Base-by-base conservation (phyloP, 2,329 filamentous ascomycete genomes). In the Cladosporium colombiae region DNA sequence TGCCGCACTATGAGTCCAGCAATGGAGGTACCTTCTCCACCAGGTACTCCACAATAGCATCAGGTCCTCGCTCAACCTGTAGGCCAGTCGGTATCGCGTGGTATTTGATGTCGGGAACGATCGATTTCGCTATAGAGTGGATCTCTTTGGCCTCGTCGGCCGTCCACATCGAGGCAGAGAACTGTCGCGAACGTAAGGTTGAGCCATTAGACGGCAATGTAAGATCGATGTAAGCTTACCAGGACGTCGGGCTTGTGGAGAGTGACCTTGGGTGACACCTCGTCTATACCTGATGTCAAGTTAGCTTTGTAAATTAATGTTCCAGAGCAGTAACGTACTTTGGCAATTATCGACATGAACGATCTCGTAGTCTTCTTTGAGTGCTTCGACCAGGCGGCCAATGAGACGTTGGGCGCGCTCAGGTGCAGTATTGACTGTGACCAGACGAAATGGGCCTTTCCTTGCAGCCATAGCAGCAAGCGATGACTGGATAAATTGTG, bases 351-450 rank as follows among this genome's bases (percentile, higher is more conserved):
- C 86, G 29, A 84, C 81, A 73, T 91, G 82, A 37, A 84, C 79
- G 69, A 91, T 89, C 1, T 81, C 86, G 75, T 89, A 90, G 44
- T 78, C 79, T 64, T 89, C 86, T 74, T 87, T 88, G 33, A 91
- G 76, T 16, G 82, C 83, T 65, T 89, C 85, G 13, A 84, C 81
- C 46, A 91, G 76, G 0, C 85, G 82, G 14, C 88, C 88, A 71
- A 89, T 85, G 31, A 91, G 77, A 8, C 80, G 78, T 77, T 86
- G 85, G 40, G 88, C 89, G 65, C 88, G 81, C 68, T 89, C 88
- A 0, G 88, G 88, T 1, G 84, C 86, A 1, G 84, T 90, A 78
- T 90, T 91, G 69, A 91, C 87, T 1, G 87, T 90, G 33, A 90
- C 84, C 14, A 91, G 83, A 71, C 81, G 84, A 77, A 83, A 90